phyloP scores from a whole-genome alignment of 352 stramenopile species.

The Phytophthora kernoviae region DNA sequence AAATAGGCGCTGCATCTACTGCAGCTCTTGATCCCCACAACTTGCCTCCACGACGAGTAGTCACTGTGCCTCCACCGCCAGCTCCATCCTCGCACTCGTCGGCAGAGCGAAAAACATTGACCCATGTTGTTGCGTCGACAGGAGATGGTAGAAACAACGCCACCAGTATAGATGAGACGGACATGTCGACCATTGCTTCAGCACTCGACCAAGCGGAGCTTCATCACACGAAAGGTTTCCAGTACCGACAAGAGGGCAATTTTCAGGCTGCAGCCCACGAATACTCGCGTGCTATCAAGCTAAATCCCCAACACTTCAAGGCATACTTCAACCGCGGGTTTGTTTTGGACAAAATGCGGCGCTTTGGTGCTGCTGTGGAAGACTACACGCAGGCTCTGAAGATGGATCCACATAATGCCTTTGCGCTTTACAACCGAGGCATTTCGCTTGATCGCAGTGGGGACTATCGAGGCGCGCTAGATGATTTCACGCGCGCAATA shows the following conservation, averaged over 20 bases:
- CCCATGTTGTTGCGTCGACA: background rate
- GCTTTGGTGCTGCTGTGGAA: constrained; percentile 74
- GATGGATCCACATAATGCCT: constrained; percentile 77
- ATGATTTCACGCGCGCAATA: constrained; percentile 84
- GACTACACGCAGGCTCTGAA: constrained; percentile 78
- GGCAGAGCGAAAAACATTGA: constrained; percentile 8
- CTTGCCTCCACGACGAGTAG: constrained; percentile 4
- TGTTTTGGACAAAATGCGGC: constrained; percentile 79
- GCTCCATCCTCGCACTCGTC: constrained; percentile 2
- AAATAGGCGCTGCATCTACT: constrained; percentile 5
- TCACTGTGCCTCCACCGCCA: no score
- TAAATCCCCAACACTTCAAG: constrained; percentile 88
- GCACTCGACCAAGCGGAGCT: constrained; percentile 46
- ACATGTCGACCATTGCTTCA: background rate
- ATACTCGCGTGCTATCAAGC: constrained; percentile 76
- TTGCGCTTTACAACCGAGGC: constrained; percentile 83
- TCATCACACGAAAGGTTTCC: constrained; percentile 72
- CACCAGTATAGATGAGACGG: background rate
- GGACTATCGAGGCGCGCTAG: constrained; percentile 81
- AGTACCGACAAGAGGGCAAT: constrained; percentile 78
- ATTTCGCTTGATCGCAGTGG: constrained; percentile 86
- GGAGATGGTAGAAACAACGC: background rate
- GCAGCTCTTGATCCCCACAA: background rate
- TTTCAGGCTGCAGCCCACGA: constrained; percentile 78
- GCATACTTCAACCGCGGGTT: constrained; percentile 91